Conservation (phyloP, 352 stramenopile genomes). For the Pythium coloratum region DNA sequence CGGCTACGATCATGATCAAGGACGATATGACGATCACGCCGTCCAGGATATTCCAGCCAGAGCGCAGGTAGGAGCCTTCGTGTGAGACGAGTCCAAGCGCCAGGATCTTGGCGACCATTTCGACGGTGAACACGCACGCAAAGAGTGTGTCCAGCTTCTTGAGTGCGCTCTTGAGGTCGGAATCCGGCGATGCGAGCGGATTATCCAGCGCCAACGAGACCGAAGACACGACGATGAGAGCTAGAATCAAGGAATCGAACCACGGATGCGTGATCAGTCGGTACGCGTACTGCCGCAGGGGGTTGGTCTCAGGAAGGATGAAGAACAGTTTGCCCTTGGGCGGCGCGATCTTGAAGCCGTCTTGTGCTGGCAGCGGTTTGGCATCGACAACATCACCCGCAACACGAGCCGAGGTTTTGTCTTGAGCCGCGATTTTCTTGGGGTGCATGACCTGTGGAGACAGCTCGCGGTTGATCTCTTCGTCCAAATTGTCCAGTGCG, state of each 20-base stretch:
- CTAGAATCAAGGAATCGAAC: conserved; percentile 84
- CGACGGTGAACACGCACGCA: conserved; percentile 77
- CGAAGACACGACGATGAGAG: conserved; percentile 82
- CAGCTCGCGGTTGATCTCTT: conserved; percentile 43
- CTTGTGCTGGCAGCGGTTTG: neutral
- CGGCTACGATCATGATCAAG: conserved; percentile 59
- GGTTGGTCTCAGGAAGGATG: conserved; percentile 49
- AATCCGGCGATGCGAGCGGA: conserved; percentile 65
- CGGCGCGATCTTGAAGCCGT: conserved; percentile 20
- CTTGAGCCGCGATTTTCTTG: neutral
- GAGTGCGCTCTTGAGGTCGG: conserved; percentile 40
- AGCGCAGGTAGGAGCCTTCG: conserved; percentile 77
- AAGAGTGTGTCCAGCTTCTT: conserved; percentile 73
- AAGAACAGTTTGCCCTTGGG: conserved; percentile 40
- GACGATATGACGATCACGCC: conserved; percentile 86
- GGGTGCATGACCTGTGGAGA: conserved; percentile 5
- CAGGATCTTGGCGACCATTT: conserved; percentile 91
- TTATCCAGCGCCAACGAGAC: conserved; percentile 88
- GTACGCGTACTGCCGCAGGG: conserved; percentile 37
- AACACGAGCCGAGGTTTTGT: neutral
- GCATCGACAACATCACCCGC: too few relatives aligned
- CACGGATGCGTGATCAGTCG: conserved; percentile 55
- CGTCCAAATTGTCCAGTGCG: conserved; percentile 32
- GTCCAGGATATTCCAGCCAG: conserved; percentile 91
- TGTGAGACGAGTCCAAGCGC: conserved; percentile 73